Evolutionary conservation across 2,329 filamentous ascomycete species (phyloP), one percentile per base, ranked within the genome.

Genomic region (Microcyclosporella mali): DNA sequence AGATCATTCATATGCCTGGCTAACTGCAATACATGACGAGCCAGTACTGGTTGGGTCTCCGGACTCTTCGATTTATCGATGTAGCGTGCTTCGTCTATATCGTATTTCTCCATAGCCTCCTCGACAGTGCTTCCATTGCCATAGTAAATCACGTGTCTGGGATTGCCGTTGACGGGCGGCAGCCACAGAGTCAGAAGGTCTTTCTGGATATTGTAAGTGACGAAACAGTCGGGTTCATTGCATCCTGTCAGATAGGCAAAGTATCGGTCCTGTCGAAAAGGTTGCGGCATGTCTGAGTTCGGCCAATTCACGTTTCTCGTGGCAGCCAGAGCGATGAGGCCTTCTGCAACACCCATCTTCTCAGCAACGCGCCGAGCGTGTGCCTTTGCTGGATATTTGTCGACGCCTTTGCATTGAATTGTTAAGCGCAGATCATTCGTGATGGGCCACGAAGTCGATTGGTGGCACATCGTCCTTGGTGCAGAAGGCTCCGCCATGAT

Each of bases 161-260:
- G 82, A 33, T 92, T 85, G n/a, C 87, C 78, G 56, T 95, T 82
- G 57, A 89, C 78, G 12, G 88, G 85, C 2, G 92, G 90, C 56
- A 98, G 90, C 70, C 89, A 98, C 37, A 98, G 79, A 2, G 83
- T 94, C 31, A 89, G 78, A 56, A 81, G 79, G 52, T 81, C 76
- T 36, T 78, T 74, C 34, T 77, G 71, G 45, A 94, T 82, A 52
- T 95, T 83, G 71, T 95, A 95, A 43, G 83, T 77, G 47, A 88
- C 77, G 62, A 82, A 82, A 57, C 84, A 84, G 66, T 95, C 88
- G 46, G 89, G 78, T 21, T 94, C 74, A 49, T 81, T 76, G 60
- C 82, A 94, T 56, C 92, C 92, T 17, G 87, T 90, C 33, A 97
- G 74, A 67, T 98, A 98, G 77, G 85, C 95, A 71, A 98, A 98